Evolutionary conservation across 805 yeast genomes (phyloP), one percentile per base, ranked within the genome.

Genomic region (Saturnispora diversa): DNA sequence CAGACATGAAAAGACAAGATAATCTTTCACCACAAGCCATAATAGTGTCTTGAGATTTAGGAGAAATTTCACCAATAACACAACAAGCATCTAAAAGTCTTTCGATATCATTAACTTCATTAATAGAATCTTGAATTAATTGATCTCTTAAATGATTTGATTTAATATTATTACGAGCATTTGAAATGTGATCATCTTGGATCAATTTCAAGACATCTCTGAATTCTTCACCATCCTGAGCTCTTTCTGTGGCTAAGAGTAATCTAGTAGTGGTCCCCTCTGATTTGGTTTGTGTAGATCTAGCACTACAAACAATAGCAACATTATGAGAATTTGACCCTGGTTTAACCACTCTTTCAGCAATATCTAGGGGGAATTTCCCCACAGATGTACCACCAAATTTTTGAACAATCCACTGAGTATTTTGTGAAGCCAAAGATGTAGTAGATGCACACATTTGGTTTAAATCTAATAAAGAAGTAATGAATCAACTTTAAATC

Each of bases 371-470:
- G 8, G 96, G 84, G 60, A 92, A 88, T 59, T 92, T 92, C 17
- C 98, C 98, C 24, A 92, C 96, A 35, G 92, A 80, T 12, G 98
- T 92, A 40, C 98, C 98, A 36, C 98, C 98, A 55, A 85, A 92
- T 62, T 92, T 92, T 61, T 92, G 98, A 6, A 92, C 83, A 3
- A 83, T 60, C 88, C 90, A 81, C 13, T 74, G 74, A 2, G 53
- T 33, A 5, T 48, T 43, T 5, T 50, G 34, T 4, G 59, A 53
- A 10, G 51, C 35, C 23, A 53, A 45, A 5, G 61, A 54, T 13
- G 46, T 47, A 13, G 53, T 47, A 11, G 54, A 53, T 51, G 49
- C 48, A 4, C 24, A 28, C 38, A 27, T 20, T n/a, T 29, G 31
- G 9, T 16, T 30, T 24, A 7, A 11, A 10, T 6, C 20, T n/a